phyloP scores from a whole-genome alignment of 805 yeast genomes.

The Candida boidinii region DNA sequence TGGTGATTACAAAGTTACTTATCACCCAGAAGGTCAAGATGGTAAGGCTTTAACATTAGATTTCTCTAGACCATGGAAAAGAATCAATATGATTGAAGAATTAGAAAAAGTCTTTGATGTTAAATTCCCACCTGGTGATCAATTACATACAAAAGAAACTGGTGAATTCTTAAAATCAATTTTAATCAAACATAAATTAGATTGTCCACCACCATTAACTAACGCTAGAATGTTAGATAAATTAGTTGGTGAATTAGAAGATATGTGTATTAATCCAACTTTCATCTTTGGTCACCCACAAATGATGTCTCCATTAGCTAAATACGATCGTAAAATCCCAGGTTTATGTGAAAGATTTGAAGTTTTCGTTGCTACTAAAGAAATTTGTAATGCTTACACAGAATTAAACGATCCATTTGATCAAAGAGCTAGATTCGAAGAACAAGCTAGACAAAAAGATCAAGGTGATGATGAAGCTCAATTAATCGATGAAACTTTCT shows the following conservation, averaged over 20 bases:
- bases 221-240: conserved; percentile 98
- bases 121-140: conserved; percentile 92
- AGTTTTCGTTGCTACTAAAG: conserved; percentile 97
- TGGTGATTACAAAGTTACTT: conserved; percentile 76
- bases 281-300: conserved; percentile 98
- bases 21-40: conserved; percentile 93
- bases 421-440: conserved; percentile 95
- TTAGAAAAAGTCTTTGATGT: conserved; percentile 79
- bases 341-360: conserved; percentile 98
- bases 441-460: conserved; percentile 96
- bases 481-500: conserved; percentile 91
- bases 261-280: conserved; percentile 90
- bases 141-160: conserved; percentile 90
- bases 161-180: conserved; percentile 80
- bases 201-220: conserved; percentile 84
- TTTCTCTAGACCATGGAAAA: conserved; percentile 96
- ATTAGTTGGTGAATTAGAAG: conserved; percentile 95
- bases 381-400: conserved; percentile 96
- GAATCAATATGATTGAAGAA: conserved; percentile 95
- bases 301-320: conserved; percentile 99
- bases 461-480: conserved; percentile 99
- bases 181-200: conserved; percentile 71
- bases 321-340: conserved; percentile 83
- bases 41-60: conserved; percentile 73
- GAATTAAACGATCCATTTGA: conserved; percentile 99